phyloP scores from a whole-genome alignment of 129 eudicot species.

The Artemisia annua region DNA sequence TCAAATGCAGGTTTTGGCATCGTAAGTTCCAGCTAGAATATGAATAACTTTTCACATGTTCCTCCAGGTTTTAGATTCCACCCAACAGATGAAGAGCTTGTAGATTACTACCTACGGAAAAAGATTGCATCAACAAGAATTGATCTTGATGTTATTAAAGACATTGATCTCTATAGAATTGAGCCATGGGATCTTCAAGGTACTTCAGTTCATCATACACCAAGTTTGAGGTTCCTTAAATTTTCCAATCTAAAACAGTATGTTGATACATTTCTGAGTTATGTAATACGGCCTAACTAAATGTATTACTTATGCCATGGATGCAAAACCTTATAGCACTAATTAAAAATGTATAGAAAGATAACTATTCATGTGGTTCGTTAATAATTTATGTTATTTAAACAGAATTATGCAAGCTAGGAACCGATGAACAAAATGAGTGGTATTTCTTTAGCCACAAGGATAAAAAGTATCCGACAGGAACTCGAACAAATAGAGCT shows the following conservation, averaged over 20 bases:
- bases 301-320: conserved; percentile 22
- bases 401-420: conserved; percentile 81
- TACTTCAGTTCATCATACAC: conserved; percentile 25
- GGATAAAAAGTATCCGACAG: conserved; percentile 91
- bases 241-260: conserved; percentile 17
- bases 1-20: conserved; percentile 36
- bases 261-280: conserved; percentile 37
- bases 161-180: conserved; percentile 81
- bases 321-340: conserved; percentile 24
- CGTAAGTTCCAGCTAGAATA: conserved; percentile 28
- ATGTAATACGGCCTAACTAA: conserved; percentile 23
- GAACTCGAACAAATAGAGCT: conserved; percentile 88
- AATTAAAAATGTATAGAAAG: not conserved
- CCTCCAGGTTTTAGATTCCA: conserved; percentile 96
- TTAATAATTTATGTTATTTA: conserved; percentile 1
- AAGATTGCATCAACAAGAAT: conserved; percentile 72
- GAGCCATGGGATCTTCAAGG: conserved; percentile 99
- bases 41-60: conserved; percentile 80
- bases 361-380: not conserved
- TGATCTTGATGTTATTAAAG: conserved; percentile 84
- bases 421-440: conserved; percentile 78
- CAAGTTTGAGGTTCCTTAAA: conserved; percentile 31
- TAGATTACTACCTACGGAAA: conserved; percentile 83
- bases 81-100: conserved; percentile 93
- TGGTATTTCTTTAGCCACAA: conserved; percentile 96